Base-by-base conservation (phyloP, 345 rosid species). In the Boechera stricta region DNA sequence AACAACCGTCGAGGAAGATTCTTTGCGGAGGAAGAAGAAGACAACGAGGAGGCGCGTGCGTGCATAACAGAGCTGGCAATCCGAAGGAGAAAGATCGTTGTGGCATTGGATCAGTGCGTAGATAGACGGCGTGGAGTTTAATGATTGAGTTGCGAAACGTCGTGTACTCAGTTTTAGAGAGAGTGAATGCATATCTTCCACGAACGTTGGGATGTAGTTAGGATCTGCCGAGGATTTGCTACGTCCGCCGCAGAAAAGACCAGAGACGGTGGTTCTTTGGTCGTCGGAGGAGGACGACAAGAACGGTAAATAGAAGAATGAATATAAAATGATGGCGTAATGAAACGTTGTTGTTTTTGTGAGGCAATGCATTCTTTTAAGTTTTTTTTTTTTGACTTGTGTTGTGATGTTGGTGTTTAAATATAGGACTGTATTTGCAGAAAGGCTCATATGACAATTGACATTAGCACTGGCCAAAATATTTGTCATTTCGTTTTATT, bases 1-100 rank as follows among this genome's bases (percentile, higher is more conserved):
- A 86, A 76, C 90, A 84, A 0, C 87, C 88, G 74, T 85, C 90
- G 67, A 81, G 74, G 72, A 75, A 85, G 76, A 86, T 85, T 13
- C 86, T 73, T 5, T n/a, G 79, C 86, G 54, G 84, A 85, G 70
- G 84, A 65, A 44, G 77, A 57, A 2, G 84, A 12, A 85, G 83
- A 74, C 90, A 86, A 0, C 60, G 58, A 38, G 79, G 70, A 86
- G 51, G 57, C 83, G 78, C 24, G 68, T 73, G 44, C 51, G 71
- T 7, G 83, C 80, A 35, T 79, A 83, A 69, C 90, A 87, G 33
- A 69, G 15, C 31, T 54, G 63, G 29, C 90, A 86, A 38, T 86
- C 86, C 2, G 71, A 47, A 4, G 54, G 29, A 0, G 77, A 62
- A 2, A 85, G 82, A 73, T 86, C 86, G 10, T 73, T 68, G 85